Base-by-base conservation (phyloP, 306 rosid genomes). In the Prinsepia uniflora region DNA sequence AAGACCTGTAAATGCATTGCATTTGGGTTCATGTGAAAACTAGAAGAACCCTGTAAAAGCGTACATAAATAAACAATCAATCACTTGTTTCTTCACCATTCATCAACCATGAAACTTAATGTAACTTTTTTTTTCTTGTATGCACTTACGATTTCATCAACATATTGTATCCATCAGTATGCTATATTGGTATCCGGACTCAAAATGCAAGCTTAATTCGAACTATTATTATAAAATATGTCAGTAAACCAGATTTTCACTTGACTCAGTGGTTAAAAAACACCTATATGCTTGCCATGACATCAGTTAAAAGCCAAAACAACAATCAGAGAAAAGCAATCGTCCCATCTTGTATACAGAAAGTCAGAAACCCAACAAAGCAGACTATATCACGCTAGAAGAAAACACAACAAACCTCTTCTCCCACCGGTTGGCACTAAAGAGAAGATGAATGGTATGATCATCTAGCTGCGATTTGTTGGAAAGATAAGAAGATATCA, bases 401-500 rank as follows among this genome's bases (percentile, higher is more conserved):
- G n/a, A 49, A 39, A 52, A 52, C 42, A 54, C 22, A 63, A 42
- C 80, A 6, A 81, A 94, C 97, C 97, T 90, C 76, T 87, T 94
- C 79, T 94, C 98, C 98, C 98, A 94, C 46, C 98, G 92, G 72
- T 94, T 94, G 48, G 98, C 97, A 64, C 97, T 94, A 66, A 94
- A 94, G 73, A 94, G 98, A 52, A 90, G 96, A 81, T 94, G 97
- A 68, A 94, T 79, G 3, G 96, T 76, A 63, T 22, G 96, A 77
- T 94, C 99, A 75, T 94, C 97, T 70, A 87, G 82, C 72, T 94
- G 92, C 0, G 99, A 94, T 54, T 90, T 50, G 52, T 91, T 90
- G 14, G 84, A 77, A 73, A 94, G 98, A 81, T 90, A 94, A 13
- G 96, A 76, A 70, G 96, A 90, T 82, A 94, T 89, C 96, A 89